Conservation (phyloP, 441 rosid species). For the Erodium moschatum region DNA sequence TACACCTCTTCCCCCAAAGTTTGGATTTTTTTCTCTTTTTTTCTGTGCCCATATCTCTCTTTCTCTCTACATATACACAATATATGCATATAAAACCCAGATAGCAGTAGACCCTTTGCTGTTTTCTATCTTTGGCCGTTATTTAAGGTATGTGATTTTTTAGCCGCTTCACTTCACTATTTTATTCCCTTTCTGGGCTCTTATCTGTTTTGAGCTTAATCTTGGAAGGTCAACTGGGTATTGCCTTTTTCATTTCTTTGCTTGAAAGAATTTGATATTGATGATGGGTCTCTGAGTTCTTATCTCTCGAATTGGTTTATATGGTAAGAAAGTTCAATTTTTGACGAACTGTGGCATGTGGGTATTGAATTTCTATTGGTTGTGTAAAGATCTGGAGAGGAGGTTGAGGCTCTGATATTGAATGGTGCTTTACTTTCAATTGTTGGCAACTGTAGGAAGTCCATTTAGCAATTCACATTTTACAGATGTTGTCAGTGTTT, state of each 20-base stretch:
- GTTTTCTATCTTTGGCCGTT: conserved; percentile 22
- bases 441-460: conserved; percentile 16
- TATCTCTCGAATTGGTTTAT: conserved; percentile 11
- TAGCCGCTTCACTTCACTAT: not conserved
- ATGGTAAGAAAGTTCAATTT: conserved; percentile 7
- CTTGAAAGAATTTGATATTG: not conserved
- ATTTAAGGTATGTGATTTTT: conserved; percentile 24
- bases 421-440: conserved; percentile 6
- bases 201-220: conserved; percentile 7
- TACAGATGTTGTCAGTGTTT: conserved; percentile 16
- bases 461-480: conserved; percentile 6
- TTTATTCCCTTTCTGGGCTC: not conserved
- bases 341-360: conserved; percentile 12
- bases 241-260: not conserved
- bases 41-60: conserved; percentile 7
- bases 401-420: not conserved
- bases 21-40: conserved; percentile 16
- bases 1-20: conserved; percentile 18
- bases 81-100: conserved; percentile 16
- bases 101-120: conserved; percentile 18
- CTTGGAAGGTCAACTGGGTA: conserved; percentile 1
- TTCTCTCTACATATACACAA: not conserved
- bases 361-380: conserved; percentile 18
- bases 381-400: conserved; percentile 23
- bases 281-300: conserved; percentile 14